Evolutionary conservation across 371 early-diverging fungal species (phyloP).

Genomic region (Batkoa obscura): DNA sequence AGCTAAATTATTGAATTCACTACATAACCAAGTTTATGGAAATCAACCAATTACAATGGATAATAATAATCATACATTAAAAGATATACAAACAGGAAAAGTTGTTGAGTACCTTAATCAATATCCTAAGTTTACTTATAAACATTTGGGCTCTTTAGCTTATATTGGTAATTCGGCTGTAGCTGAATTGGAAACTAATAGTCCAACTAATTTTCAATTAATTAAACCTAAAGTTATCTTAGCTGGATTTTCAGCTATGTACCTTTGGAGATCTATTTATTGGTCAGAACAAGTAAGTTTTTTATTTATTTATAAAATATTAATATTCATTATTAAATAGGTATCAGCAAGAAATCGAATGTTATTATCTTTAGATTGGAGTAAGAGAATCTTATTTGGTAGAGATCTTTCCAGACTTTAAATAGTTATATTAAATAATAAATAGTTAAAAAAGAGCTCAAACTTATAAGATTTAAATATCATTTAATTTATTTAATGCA

Average conservation of each 20-base stretch:
- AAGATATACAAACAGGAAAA: neutral
- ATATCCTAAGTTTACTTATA: slow-evolving; percentile 35
- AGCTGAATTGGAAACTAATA: slow-evolving; percentile 32
- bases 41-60: neutral
- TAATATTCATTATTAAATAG: slow-evolving; percentile 12
- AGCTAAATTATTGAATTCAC: slow-evolving; percentile 32
- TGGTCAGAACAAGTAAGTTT: slow-evolving; percentile 29
- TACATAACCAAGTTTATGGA: slow-evolving; percentile 37
- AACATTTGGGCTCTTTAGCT: slow-evolving; percentile 55
- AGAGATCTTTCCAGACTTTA: slow-evolving; percentile 35
- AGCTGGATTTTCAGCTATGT: slow-evolving; percentile 35
- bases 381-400: slow-evolving; percentile 37
- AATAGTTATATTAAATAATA: neutral
- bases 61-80: slow-evolving; percentile 7
- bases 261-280: slow-evolving; percentile 44
- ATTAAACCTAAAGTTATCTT: slow-evolving; percentile 16
- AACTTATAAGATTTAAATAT: no score
- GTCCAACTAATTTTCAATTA: neutral
- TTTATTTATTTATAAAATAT: no score
- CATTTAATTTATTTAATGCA: no score
- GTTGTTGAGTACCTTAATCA: slow-evolving; percentile 8
- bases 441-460: no score
- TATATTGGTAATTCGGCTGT: slow-evolving; percentile 65
- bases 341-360: slow-evolving; percentile 39
- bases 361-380: slow-evolving; percentile 34